These are phyloP conservation scores for Cladosporium sp. DNA, from an alignment of 2,329 filamentous ascomycete species.

Conservation along the genomic window DNA sequence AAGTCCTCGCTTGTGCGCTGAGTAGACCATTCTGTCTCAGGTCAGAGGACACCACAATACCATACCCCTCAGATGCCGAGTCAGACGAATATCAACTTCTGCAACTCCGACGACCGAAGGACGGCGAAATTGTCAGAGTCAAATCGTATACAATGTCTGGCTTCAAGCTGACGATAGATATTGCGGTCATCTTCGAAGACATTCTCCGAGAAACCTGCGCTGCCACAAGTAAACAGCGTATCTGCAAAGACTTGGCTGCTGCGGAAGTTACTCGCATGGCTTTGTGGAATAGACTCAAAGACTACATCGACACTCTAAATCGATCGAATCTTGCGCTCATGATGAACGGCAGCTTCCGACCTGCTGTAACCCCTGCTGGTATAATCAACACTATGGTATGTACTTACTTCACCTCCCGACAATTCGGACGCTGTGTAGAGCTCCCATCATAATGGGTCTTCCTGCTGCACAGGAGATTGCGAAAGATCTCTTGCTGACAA, in stretches of 20 bases:
- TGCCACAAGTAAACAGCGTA: constrained; percentile 10
- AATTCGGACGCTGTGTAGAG: too few relatives aligned
- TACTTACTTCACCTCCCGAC: too few relatives aligned
- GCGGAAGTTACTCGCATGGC: background rate
- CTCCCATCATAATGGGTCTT: too few relatives aligned
- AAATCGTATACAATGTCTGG: constrained; percentile 8
- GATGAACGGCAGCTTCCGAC: background rate
- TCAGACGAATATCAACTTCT: constrained; percentile 8
- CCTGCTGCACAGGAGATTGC: too few relatives aligned
- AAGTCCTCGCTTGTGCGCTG: constrained; percentile 4
- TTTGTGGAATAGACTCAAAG: constrained; percentile 1
- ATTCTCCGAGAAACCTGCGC: constrained; percentile 2
- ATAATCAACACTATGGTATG: constrained; percentile 6
- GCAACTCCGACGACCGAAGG: background rate
- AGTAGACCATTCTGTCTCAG: constrained; percentile 1
- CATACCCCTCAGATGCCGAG: constrained; percentile 5
- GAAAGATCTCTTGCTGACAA: too few relatives aligned
- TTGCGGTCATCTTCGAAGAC: constrained; percentile 3
- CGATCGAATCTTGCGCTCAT: background rate
- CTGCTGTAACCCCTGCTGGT: constrained; percentile 3
- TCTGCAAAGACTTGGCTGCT: constrained; percentile 3
- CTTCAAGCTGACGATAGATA: constrained; percentile 3
- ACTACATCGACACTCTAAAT: background rate
- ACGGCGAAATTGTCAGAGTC: background rate
- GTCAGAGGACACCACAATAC: constrained; percentile 1